phyloP scores from a whole-genome alignment of 495 filamentous ascomycete species.

The Talaromyces borbonicus region DNA sequence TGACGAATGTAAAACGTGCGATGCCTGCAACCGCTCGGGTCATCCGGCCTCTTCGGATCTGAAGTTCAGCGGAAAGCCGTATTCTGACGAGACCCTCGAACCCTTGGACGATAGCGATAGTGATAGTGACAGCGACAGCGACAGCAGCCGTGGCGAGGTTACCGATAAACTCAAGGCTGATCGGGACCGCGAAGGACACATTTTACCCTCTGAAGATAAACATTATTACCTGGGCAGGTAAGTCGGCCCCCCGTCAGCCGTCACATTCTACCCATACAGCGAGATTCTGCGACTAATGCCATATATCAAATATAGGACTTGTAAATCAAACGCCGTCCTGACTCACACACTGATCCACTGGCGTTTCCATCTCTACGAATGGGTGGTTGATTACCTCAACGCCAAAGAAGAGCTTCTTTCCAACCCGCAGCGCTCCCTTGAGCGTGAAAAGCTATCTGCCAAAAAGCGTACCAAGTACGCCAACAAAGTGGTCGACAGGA shows the following conservation, averaged over 20 bases:
- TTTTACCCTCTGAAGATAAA: constrained; percentile 22
- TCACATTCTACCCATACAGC: neutral
- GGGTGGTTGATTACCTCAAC: constrained; percentile 52
- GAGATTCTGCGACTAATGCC: neutral
- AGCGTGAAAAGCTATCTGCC: constrained; percentile 9
- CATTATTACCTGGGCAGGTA: constrained; percentile 38
- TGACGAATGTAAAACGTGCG: constrained; percentile 43
- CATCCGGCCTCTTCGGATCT: constrained; percentile 59
- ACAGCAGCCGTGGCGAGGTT: constrained; percentile 24
- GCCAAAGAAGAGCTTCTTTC: constrained; percentile 30
- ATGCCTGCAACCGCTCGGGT: constrained; percentile 62
- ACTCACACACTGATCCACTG: constrained; percentile 67
- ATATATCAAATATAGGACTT: constrained; percentile 31
- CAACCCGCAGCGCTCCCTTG: neutral
- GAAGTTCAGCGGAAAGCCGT: constrained; percentile 57
- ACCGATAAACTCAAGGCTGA: constrained; percentile 18
- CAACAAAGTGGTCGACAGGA: constrained; percentile 45
- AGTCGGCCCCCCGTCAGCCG: constrained; percentile 4
- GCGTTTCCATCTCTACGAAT: constrained; percentile 63
- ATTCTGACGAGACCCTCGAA: constrained; percentile 58
- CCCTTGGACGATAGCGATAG: constrained; percentile 46
- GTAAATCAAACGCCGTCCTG: constrained; percentile 56
- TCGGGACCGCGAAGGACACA: constrained; percentile 24
- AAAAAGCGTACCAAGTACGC: constrained; percentile 45
- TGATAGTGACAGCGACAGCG: constrained; percentile 26